Evolutionary conservation across 1,284 basidiomycete species (phyloP).

Genomic region (Boletus holoroseus): DNA sequence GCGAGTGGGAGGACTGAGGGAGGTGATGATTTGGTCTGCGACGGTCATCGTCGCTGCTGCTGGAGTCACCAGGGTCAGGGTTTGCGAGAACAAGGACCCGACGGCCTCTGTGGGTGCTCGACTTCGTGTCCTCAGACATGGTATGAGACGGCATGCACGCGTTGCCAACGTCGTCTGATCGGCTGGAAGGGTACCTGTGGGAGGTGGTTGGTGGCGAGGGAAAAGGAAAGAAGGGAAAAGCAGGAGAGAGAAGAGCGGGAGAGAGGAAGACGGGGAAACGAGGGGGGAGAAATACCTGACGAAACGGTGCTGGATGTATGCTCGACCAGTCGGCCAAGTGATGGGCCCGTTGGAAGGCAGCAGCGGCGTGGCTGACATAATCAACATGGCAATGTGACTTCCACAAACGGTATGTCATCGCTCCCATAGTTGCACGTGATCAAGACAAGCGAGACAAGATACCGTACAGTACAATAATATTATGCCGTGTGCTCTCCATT

Average conservation of each 20-base stretch:
- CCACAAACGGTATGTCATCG: slow-evolving; percentile 1
- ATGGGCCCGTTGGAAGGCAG: slow-evolving; percentile 29
- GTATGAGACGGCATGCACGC: slow-evolving; percentile 31
- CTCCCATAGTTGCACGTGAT: slow-evolving; percentile 20
- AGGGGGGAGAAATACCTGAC: slow-evolving; percentile 15
- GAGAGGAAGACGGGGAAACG: not conserved
- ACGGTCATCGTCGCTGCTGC: slow-evolving; percentile 42
- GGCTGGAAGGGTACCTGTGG: slow-evolving; percentile 5
- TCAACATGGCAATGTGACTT: slow-evolving; percentile 23
- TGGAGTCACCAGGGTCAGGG: slow-evolving; percentile 47
- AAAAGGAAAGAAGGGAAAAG: not conserved
- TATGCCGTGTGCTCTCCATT: slow-evolving; percentile 10
- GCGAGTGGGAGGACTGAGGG: slow-evolving; percentile 27
- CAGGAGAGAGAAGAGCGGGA: not conserved
- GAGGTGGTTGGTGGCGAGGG: not conserved
- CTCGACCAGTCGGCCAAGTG: slow-evolving; percentile 23
- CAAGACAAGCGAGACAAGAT: slow-evolving; percentile 1
- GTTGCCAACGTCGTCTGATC: slow-evolving; percentile 28
- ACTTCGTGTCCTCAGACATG: slow-evolving; percentile 45
- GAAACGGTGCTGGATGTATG: slow-evolving; percentile 26
- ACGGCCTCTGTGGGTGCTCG: slow-evolving; percentile 29
- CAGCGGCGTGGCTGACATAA: slow-evolving; percentile 32
- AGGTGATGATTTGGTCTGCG: slow-evolving; percentile 17
- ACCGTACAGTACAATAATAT: slow-evolving; percentile 7
- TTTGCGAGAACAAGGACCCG: slow-evolving; percentile 55